These are phyloP conservation scores for Starmera pachycereana DNA, from an alignment of 805 yeast genomes.

Conservation along the genomic window DNA sequence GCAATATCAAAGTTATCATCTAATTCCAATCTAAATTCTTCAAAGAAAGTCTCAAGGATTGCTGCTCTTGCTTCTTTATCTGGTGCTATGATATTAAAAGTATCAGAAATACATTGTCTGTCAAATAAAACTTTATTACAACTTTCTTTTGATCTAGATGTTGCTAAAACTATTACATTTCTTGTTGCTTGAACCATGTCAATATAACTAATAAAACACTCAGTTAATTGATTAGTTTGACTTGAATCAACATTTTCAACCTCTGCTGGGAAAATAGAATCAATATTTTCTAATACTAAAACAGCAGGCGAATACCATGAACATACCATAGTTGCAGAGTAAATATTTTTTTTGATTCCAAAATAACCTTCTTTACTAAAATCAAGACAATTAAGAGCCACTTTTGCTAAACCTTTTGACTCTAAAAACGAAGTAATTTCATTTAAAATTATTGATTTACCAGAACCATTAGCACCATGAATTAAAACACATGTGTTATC, in stretches of 20 bases:
- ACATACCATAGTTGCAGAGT: slow-evolving; percentile 37
- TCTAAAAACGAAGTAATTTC: slow-evolving; percentile 29
- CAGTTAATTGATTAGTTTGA: slow-evolving; percentile 54
- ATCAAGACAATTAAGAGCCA: slow-evolving; percentile 44
- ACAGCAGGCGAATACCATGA: slow-evolving; percentile 76
- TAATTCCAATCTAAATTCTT: slow-evolving; percentile 18
- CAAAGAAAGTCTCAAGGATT: slow-evolving; percentile 26
- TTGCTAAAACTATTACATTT: slow-evolving; percentile 46
- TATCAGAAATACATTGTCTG: slow-evolving; percentile 62
- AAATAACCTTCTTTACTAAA: slow-evolving; percentile 44
- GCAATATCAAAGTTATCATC: slow-evolving; percentile 33
- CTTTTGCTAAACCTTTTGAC: slow-evolving; percentile 30
- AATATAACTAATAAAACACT: slow-evolving; percentile 31
- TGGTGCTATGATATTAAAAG: slow-evolving; percentile 55
- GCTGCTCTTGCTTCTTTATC: slow-evolving; percentile 46
- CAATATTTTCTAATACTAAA: slow-evolving; percentile 69
- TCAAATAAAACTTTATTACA: slow-evolving; percentile 51
- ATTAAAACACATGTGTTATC: slow-evolving; percentile 49
- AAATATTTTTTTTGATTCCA: slow-evolving; percentile 32
- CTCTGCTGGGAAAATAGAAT: slow-evolving; percentile 61
- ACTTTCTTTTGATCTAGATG: slow-evolving; percentile 55
- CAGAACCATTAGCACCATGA: slow-evolving; percentile 73
- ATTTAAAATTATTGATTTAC: slow-evolving; percentile 53
- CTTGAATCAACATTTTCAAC: slow-evolving; percentile 44
- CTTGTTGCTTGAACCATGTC: slow-evolving; percentile 30